These are phyloP conservation scores for Telopea speciosissima DNA, from an alignment of 177 flowering plant genomes.

Conservation along the genomic window DNA sequence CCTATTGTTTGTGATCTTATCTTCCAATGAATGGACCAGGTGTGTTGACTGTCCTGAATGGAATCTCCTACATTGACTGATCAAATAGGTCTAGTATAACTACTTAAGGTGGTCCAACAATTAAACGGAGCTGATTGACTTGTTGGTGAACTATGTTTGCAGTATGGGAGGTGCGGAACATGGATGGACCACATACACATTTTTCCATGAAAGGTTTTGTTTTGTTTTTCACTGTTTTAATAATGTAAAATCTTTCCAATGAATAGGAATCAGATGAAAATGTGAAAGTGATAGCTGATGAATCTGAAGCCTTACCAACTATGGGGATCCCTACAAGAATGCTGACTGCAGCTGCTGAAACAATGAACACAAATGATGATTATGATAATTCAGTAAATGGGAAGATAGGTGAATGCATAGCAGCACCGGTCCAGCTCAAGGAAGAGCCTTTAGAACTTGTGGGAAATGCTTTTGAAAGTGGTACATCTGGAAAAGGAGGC, in stretches of 20 bases:
- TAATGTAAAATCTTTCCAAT: not conserved
- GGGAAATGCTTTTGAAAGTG: constrained; percentile 9
- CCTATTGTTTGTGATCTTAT: not conserved
- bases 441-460: constrained; percentile 8
- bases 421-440: constrained; percentile 12
- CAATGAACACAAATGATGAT: constrained; percentile 11
- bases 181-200: not conserved
- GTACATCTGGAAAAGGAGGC: constrained; percentile 1
- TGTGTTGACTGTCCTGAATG: not conserved
- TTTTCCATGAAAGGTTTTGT: not conserved
- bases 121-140: not conserved
- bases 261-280: constrained; percentile 31
- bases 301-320: constrained; percentile 22
- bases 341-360: constrained; percentile 12
- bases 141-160: not conserved
- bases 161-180: not conserved
- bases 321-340: constrained; percentile 15
- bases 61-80: not conserved
- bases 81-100: not conserved
- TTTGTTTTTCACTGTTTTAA: not conserved
- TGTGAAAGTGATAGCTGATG: constrained; percentile 18
- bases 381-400: constrained; percentile 8
- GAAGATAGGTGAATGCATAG: not conserved
- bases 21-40: not conserved
- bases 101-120: not conserved